Conservation (phyloP, 2,329 filamentous ascomycete species). For the Aspergillus thermomutatus region DNA sequence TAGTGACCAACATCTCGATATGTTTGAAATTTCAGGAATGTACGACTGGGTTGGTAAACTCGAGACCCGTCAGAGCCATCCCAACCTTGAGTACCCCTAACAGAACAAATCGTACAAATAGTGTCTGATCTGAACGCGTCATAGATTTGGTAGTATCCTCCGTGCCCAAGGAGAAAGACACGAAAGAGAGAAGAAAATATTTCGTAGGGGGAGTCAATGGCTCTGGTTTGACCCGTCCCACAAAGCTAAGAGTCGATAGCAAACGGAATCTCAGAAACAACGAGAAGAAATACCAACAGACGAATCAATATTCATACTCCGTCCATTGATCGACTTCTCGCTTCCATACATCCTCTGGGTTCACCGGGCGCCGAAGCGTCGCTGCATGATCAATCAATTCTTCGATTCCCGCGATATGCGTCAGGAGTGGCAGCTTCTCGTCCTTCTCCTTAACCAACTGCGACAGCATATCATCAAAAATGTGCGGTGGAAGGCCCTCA, state of each 20-base stretch:
- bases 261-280: not conserved
- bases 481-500: not conserved
- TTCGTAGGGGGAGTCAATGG: not conserved
- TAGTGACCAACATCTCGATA: no score
- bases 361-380: not conserved
- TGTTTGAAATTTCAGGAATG: not conserved
- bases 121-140: no score
- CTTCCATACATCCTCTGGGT: not conserved
- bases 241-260: not conserved
- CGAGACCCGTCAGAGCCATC: not conserved
- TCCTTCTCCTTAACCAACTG: not conserved
- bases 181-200: not conserved
- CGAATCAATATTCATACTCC: not conserved
- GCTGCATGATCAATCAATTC: not conserved
- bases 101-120: no score
- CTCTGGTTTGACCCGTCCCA: not conserved
- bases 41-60: not conserved
- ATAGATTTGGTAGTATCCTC: not conserved
- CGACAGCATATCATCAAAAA: not conserved
- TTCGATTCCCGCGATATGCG: not conserved
- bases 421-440: not conserved
- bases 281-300: not conserved
- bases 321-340: not conserved
- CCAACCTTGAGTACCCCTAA: not conserved
- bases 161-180: not conserved